phyloP scores from a whole-genome alignment of 2,329 filamentous ascomycete genomes.

The Nigrospora oryzae region DNA sequence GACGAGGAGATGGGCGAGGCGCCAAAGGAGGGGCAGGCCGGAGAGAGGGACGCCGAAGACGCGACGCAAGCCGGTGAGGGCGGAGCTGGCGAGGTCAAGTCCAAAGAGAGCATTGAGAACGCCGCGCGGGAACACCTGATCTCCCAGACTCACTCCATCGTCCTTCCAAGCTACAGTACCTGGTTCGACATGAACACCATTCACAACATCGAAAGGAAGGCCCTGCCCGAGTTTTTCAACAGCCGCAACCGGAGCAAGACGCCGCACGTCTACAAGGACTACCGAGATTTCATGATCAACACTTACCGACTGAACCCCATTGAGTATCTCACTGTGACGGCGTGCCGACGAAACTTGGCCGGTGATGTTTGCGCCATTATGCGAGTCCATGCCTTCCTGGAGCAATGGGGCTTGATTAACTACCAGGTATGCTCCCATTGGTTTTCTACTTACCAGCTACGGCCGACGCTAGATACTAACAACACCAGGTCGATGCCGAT shows the following conservation, averaged over 20 bases:
- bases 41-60: slow-evolving; percentile 33
- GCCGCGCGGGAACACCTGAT: slow-evolving; percentile 88
- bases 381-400: slow-evolving; percentile 94
- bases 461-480: slow-evolving; percentile 14
- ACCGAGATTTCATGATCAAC: slow-evolving; percentile 99
- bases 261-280: slow-evolving; percentile 94
- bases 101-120: slow-evolving; percentile 74
- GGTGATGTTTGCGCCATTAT: slow-evolving; percentile 99
- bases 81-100: slow-evolving; percentile 51
- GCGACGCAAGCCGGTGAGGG: slow-evolving; percentile 34
- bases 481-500: slow-evolving; percentile 79
- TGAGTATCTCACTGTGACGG: slow-evolving; percentile 95
- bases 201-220: slow-evolving; percentile 87
- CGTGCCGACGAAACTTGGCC: slow-evolving; percentile 87
- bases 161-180: slow-evolving; percentile 92
- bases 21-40: slow-evolving; percentile 36
- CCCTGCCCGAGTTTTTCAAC: slow-evolving; percentile 97
- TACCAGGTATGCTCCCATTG: slow-evolving; percentile 64
- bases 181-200: slow-evolving; percentile 99
- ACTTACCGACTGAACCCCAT: slow-evolving; percentile 93
- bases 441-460: slow-evolving; percentile 1
- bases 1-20: slow-evolving; percentile 78
- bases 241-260: slow-evolving; percentile 97
- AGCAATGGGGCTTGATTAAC: slow-evolving; percentile 98
- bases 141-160: slow-evolving; percentile 88